Evolutionary conservation across 495 filamentous ascomycete species (phyloP), one percentile per base, ranked within the genome.

Genomic region (Penicillium roqueforti): DNA sequence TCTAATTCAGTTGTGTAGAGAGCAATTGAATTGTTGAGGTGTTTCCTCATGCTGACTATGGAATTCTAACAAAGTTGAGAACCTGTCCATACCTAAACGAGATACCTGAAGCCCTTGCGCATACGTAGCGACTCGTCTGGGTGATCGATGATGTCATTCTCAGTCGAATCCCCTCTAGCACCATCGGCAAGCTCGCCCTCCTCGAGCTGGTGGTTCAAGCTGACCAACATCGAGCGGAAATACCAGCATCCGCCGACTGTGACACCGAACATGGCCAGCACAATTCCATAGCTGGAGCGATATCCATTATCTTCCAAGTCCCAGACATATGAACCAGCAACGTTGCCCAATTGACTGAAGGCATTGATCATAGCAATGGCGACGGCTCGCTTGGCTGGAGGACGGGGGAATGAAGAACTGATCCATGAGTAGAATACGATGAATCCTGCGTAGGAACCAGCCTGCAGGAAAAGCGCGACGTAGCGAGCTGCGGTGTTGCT

Each of bases 331-430:
- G 63, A 67, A 14, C 67, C 67, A 4, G 67, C 67, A 3, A 70
- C 65, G 53, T 70, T 70, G 18, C 67, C 67, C 1, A 70, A 63
- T 44, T 70, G 67, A 22, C 80, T 81, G 41, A 92, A 80, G 2
- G 89, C 87, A 65, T 95, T 95, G 73, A 92, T 89, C 55, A 87
- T 80, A 31, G 90, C 90, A 3, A 93, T 71, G 0, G 87, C 87
- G 0, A 88, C 89, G 1, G 89, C 89, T 38, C 89, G 84, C 71
- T 95, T 95, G 23, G 87, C 85, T 0, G 86, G 88, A 0, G 90
- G 90, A 3, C 89, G 82, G 7, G 89, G 88, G 56, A 93, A 79
- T 3, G 84, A 84, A 65, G 89, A 87, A 50, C 77, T 82, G 59
- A 92, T 90, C 89, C 88, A 95, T 8, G 84, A 83, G 26, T 91